Conservation (phyloP, 495 filamentous ascomycete genomes). For the Xylaria longipes region DNA sequence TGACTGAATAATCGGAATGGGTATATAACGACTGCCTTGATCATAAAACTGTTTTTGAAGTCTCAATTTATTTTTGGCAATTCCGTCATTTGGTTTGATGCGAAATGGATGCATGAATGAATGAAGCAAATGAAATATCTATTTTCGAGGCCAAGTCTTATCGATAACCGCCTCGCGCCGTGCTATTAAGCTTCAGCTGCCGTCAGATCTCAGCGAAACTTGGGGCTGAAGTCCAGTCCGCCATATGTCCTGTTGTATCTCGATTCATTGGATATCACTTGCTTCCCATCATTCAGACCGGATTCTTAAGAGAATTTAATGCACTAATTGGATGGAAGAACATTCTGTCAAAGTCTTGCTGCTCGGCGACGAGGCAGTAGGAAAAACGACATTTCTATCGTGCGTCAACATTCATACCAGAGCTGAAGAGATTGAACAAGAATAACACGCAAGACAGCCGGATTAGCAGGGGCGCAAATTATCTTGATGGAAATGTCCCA, state of each 20-base stretch:
- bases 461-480: slow-evolving; percentile 52
- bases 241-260: background rate
- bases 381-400: slow-evolving; percentile 91
- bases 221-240: background rate
- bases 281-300: background rate
- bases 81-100: background rate
- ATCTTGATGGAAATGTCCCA: slow-evolving; percentile 42
- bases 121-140: background rate
- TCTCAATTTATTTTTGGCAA: background rate
- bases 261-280: background rate
- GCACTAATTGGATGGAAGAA: slow-evolving; percentile 45
- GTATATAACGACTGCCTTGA: background rate
- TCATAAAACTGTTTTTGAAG: background rate
- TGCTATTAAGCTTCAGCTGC: background rate
- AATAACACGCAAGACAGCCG: slow-evolving; percentile 38
- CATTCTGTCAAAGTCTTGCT: slow-evolving; percentile 72
- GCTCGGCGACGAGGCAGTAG: slow-evolving; percentile 79
- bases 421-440: background rate
- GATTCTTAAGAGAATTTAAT: background rate
- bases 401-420: slow-evolving; percentile 52
- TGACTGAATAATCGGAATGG: too few species aligned
- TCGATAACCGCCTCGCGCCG: background rate
- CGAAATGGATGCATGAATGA: background rate
- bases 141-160: slow-evolving; percentile 2
- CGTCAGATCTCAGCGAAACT: background rate